Evolutionary conservation across 306 rosid genomes (phyloP), one percentile per base, ranked within the genome.

Genomic region (Quillaja saponaria): DNA sequence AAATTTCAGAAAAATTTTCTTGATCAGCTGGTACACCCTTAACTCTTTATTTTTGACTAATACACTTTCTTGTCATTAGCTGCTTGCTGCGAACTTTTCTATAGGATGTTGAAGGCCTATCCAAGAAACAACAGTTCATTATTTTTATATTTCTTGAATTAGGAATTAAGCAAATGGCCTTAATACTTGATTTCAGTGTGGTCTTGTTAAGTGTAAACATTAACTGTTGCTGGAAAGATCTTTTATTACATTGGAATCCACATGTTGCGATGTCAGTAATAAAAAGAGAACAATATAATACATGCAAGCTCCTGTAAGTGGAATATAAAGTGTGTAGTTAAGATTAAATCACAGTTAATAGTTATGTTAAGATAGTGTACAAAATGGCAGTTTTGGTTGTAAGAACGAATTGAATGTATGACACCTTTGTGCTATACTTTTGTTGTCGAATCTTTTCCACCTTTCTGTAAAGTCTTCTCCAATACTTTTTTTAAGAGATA

Each of bases 1-100:
- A 92, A 64, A 57, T 71, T 45, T 52, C 88, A 92, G 52, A 81
- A 76, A 40, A 84, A 79, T 61, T 84, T 92, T 78, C 78, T 92
- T 50, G 81, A 72, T 77, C 76, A 79, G 69, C 78, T 92, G 98
- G 98, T 88, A 84, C 28, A 12, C 16, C 16, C 41, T 74, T 47
- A 28, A 9, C 17, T 56, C 6, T 49, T 55, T 38, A 58, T 15
- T 56, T 38, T 33, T 37, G 75, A 34, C 35, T 59, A n/a, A 49
- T 19, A 60, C 54, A 34, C n/a, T 40, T 64, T 58, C 21, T 64
- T 49, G 31, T 21, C 46, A 20, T 63, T 45, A 18, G 44, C 47
- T 41, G 38, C 34, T 42, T 12, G 17, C 35, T 25, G 40, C 35
- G 18, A 13, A 19, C n/a, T 59, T 44, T 37, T 69, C 49, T 33